These are phyloP conservation scores for Hypoxylon sp. DNA, from an alignment of 2,329 filamentous ascomycete genomes.

Conservation along the genomic window DNA sequence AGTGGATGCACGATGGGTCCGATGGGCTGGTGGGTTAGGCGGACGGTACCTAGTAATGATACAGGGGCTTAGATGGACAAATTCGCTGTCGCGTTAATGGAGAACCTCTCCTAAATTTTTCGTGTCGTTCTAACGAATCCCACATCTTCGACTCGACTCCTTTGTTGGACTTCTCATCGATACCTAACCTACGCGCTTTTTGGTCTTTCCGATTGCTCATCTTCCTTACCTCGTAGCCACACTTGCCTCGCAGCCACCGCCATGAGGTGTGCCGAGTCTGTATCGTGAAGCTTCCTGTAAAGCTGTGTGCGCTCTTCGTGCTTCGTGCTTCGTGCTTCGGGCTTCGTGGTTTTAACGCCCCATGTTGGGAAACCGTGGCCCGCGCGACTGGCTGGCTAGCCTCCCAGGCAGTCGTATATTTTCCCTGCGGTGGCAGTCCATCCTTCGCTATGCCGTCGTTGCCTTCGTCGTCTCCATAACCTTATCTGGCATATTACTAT, in stretches of 20 bases:
- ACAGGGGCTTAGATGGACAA: constrained; percentile 1
- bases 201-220: neutral
- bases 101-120: constrained; percentile 16
- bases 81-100: constrained; percentile 23
- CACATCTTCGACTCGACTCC: constrained; percentile 12
- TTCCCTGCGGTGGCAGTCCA: constrained; percentile 36
- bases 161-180: constrained; percentile 2
- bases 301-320: constrained; percentile 3
- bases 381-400: constrained; percentile 41
- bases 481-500: constrained; percentile 43
- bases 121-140: constrained; percentile 5
- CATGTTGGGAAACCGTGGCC: constrained; percentile 30
- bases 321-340: too few species aligned
- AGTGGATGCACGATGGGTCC: constrained; percentile 16
- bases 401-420: constrained; percentile 41
- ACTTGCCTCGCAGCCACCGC: constrained; percentile 8
- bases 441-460: constrained; percentile 42
- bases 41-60: neutral
- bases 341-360: too few species aligned
- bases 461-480: constrained; percentile 42
- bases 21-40: constrained; percentile 12
- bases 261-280: constrained; percentile 20
- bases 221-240: constrained; percentile 1
- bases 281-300: constrained; percentile 15
- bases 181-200: neutral